Conservation (phyloP, 2,329 filamentous ascomycete genomes). For the Xylaria sp. region DNA sequence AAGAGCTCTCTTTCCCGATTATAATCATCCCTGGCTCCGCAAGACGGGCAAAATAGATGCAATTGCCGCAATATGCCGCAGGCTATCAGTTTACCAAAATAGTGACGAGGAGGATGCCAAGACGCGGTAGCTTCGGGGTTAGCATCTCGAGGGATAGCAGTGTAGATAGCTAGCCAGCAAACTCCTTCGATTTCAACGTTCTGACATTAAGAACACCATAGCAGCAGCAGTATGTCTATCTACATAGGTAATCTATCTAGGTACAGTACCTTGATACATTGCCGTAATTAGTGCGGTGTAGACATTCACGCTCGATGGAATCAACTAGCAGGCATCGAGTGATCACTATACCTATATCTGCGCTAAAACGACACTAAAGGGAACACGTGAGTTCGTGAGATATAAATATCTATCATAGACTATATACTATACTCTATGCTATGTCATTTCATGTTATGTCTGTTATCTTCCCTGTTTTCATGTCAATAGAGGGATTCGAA, state of each 20-base stretch:
- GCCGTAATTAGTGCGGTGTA: background rate
- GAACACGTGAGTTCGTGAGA: constrained; percentile 1
- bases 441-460: background rate
- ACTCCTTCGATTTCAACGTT: background rate
- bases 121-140: constrained; percentile 9
- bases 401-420: constrained; percentile 6
- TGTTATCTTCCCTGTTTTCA: background rate
- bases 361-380: background rate
- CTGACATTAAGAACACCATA: background rate
- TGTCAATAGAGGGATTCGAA: constrained; percentile 18
- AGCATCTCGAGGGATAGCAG: background rate
- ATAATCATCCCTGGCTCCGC: background rate
- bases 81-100: background rate
- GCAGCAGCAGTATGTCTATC: background rate
- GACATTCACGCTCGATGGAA: background rate
- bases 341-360: background rate
- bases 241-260: background rate
- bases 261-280: constrained; percentile 4
- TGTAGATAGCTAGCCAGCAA: background rate
- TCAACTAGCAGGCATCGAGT: constrained; percentile 4
- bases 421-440: background rate
- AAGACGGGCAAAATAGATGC: background rate
- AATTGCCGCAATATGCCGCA: background rate
- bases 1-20: background rate
- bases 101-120: background rate